These are phyloP conservation scores for Stachybotrys elegans DNA, from an alignment of 2,329 filamentous ascomycete genomes.

Conservation along the genomic window DNA sequence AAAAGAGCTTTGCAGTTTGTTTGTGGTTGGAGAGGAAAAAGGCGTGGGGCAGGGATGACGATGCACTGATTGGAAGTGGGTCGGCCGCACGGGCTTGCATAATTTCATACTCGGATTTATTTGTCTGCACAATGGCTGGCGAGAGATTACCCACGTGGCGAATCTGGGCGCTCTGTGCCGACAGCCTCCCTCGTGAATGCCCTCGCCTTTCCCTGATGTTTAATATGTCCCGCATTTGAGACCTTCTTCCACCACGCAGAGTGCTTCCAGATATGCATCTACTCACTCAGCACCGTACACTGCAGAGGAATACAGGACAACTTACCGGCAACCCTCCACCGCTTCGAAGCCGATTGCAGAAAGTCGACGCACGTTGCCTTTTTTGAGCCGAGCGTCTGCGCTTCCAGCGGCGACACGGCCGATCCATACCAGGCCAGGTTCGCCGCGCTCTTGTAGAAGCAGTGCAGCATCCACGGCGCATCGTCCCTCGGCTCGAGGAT, in stretches of 20 bases:
- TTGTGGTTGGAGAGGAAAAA: no score
- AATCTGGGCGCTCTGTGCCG: no score
- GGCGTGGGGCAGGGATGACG: no score
- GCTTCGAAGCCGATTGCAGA: neutral
- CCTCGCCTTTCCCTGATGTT: no score
- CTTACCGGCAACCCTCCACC: slow-evolving; percentile 1
- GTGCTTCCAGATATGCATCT: slow-evolving; percentile 1
- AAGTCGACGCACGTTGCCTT: neutral
- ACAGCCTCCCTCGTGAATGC: no score
- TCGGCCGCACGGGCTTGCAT: no score
- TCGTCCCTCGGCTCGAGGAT: neutral
- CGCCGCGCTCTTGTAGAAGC: neutral
- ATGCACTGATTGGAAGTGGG: no score
- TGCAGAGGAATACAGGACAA: neutral
- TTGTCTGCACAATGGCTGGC: no score
- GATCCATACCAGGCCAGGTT: neutral
- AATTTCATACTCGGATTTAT: no score
- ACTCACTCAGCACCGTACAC: neutral
- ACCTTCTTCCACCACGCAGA: neutral
- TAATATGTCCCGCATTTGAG: neutral
- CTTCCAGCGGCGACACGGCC: neutral
- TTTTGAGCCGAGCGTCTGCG: neutral
- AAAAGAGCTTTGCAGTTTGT: no score
- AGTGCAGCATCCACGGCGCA: neutral
- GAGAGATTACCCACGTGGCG: no score